Evolutionary conservation across 768 basidiomycete species (phyloP).

Genomic region (Auriculariales sp.): DNA sequence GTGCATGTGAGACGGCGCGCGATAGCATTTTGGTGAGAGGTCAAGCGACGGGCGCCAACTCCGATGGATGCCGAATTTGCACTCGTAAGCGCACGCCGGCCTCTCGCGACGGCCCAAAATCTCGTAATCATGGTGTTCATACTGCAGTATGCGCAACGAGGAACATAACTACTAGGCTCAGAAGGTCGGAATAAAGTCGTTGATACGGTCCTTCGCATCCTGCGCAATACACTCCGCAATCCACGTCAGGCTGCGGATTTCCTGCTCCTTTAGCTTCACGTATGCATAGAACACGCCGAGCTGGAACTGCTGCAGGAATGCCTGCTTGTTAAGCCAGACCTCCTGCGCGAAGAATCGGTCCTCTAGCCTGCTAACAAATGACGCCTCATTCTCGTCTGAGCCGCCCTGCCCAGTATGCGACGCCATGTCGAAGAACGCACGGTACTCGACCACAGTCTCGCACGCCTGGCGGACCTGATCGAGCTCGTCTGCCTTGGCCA

Average conservation of each 20-base stretch:
- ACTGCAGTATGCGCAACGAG: no score
- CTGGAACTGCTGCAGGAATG: conserved; percentile 96
- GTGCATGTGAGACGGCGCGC: conserved; percentile 5
- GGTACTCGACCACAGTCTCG: conserved; percentile 82
- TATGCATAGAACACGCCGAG: conserved; percentile 87
- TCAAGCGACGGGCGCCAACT: no score
- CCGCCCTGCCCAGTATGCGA: conserved; percentile 12
- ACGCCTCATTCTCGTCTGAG: conserved; percentile 26
- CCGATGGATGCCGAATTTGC: no score
- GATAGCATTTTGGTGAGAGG: conserved; percentile 13
- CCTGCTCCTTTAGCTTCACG: conserved; percentile 83
- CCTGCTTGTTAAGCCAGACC: conserved; percentile 84
- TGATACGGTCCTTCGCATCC: conserved; percentile 88
- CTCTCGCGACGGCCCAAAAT: no score
- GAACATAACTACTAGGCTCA: conserved; percentile 20
- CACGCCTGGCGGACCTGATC: conserved; percentile 82
- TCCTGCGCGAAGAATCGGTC: conserved; percentile 91
- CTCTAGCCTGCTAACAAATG: conserved; percentile 59
- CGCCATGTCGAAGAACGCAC: conserved; percentile 68
- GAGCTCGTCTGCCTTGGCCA: conserved; percentile 88
- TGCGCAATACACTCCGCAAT: conserved; percentile 98
- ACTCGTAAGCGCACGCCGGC: no score
- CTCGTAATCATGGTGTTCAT: no score
- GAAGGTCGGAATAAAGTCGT: conserved; percentile 87
- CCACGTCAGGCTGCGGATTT: conserved; percentile 80